Evolutionary conservation across 108 stramenopile genomes (phyloP).

Genomic region (Cyclotella cryptica): DNA sequence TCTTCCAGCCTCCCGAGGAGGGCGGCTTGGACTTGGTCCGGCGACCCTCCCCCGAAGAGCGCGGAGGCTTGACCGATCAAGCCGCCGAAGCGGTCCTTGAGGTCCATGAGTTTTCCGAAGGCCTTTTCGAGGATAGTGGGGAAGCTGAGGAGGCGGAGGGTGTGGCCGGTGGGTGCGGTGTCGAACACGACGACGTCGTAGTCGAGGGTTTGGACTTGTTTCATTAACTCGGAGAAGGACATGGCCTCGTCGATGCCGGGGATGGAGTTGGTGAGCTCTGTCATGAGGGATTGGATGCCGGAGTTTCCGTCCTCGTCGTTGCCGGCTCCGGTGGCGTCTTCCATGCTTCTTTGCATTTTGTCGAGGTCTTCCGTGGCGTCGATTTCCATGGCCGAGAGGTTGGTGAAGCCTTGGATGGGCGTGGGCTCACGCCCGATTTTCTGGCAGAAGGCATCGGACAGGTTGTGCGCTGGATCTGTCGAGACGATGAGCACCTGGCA

Average conservation of each 20-base stretch:
- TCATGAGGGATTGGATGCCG: constrained; percentile 85
- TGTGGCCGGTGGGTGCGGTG: constrained; percentile 99
- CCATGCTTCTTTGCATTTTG: constrained; percentile 85
- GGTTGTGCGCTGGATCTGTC: constrained; percentile 99
- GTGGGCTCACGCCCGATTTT: constrained; percentile 98
- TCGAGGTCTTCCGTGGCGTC: constrained; percentile 94
- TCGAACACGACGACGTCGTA: constrained; percentile 98
- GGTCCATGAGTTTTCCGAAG: constrained; percentile 95
- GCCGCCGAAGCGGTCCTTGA: constrained; percentile 96
- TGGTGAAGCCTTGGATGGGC: constrained; percentile 96
- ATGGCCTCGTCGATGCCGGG: constrained; percentile 99
- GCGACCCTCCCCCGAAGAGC: constrained; percentile 85
- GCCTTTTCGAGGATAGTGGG: constrained; percentile 98
- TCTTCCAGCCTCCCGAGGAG: constrained; percentile 93
- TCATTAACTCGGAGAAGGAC: constrained; percentile 98
- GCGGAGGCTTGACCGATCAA: constrained; percentile 94
- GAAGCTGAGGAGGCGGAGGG: constrained; percentile 95
- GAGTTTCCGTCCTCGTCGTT: constrained; percentile 69
- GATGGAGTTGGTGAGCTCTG: constrained; percentile 93
- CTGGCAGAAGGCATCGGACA: constrained; percentile 98
- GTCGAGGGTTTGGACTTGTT: constrained; percentile 95
- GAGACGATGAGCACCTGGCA: constrained; percentile 91
- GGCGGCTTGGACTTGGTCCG: constrained; percentile 80
- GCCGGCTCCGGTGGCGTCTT: constrained; percentile 66
- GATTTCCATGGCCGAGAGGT: constrained; percentile 97